These are phyloP conservation scores for Agaricales sp. DNA, from an alignment of 1,284 basidiomycete genomes.

Conservation along the genomic window DNA sequence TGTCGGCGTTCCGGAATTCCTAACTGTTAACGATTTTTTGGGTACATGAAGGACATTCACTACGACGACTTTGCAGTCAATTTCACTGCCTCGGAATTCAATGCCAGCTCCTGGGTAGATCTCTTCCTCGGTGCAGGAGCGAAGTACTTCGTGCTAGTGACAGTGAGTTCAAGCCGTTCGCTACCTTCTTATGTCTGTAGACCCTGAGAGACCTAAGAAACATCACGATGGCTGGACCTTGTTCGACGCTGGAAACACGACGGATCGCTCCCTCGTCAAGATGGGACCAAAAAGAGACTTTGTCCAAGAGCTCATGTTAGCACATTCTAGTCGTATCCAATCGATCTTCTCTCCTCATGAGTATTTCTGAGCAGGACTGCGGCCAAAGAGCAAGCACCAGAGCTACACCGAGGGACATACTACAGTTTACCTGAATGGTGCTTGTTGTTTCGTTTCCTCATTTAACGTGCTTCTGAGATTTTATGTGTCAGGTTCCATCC, in stretches of 20 bases:
- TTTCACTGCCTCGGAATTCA: conserved; percentile 42
- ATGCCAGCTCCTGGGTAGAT: conserved; percentile 43
- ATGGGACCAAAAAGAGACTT: conserved; percentile 44
- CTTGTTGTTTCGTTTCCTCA: conserved; percentile 6
- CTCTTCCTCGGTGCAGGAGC: conserved; percentile 46
- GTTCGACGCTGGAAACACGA: conserved; percentile 44
- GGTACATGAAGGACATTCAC: conserved; percentile 29
- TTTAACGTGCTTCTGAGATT: not conserved
- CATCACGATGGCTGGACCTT: conserved; percentile 40
- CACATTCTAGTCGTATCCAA: not conserved
- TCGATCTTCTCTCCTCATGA: not conserved
- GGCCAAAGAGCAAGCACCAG: conserved; percentile 35
- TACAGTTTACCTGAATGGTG: conserved; percentile 45
- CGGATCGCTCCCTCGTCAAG: conserved; percentile 35
- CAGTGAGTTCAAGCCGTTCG: conserved; percentile 20
- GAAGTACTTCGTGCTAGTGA: conserved; percentile 51
- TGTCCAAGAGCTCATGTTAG: conserved; percentile 33
- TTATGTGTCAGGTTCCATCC: conserved; percentile 36
- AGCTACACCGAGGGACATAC: conserved; percentile 40
- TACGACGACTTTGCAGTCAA: conserved; percentile 50
- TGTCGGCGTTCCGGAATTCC: not conserved
- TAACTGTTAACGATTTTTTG: no score
- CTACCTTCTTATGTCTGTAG: not conserved
- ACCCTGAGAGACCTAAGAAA: conserved; percentile 23
- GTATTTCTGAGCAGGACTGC: no score